Evolutionary conservation across 2,329 filamentous ascomycete species (phyloP), one percentile per base, ranked within the genome.

Genomic region (Fusarium papillatum): DNA sequence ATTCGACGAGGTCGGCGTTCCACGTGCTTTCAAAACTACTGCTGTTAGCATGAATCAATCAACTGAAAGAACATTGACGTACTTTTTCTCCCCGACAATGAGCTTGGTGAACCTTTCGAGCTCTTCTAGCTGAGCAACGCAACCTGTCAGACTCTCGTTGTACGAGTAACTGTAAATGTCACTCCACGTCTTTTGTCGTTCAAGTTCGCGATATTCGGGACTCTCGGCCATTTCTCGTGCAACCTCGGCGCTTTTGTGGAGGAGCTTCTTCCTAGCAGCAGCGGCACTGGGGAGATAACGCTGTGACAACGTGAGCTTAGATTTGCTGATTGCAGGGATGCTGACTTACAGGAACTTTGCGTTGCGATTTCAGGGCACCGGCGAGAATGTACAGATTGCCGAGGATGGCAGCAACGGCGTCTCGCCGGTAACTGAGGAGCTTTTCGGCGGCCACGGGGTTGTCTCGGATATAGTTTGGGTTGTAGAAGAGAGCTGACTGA

Each of bases 341-440:
- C 24, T 43, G 8, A 78, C 85, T 76, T 78, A 88, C 86, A 7
- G 89, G 89, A 3, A 90, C 88, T 76, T 85, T 86, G 31, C 85
- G 82, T 59, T 87, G 84, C 0, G 87, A 87, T 39, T 88, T 84
- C 46, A 92, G 79, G 8, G 90, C 90, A 0, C 89, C 89, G 0
- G 90, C 89, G 1, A 92, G 83, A 53, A 91, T 86, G 76, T 91
- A 92, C 5, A 92, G 78, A 75, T 91, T 91, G 70, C 88, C 89
- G 7, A 92, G 81, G 24, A 92, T 87, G 3, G 88, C 84, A 7
- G 90, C 90, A 4, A 91, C 89, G 13, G 90, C 88, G 77, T 92
- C 90, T 53, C 90, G 85, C 14, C 90, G 85, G 70, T 87, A 87
- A 7, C 84, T 82, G 11, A 91, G 83, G 5, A 92, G 83, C 24